Percentiles rank a stretch among this genome's conserved stretches.
phyloP scores from a whole-genome alignment of 2,329 filamentous ascomycete species.

The Ilyonectria robusta region DNA sequence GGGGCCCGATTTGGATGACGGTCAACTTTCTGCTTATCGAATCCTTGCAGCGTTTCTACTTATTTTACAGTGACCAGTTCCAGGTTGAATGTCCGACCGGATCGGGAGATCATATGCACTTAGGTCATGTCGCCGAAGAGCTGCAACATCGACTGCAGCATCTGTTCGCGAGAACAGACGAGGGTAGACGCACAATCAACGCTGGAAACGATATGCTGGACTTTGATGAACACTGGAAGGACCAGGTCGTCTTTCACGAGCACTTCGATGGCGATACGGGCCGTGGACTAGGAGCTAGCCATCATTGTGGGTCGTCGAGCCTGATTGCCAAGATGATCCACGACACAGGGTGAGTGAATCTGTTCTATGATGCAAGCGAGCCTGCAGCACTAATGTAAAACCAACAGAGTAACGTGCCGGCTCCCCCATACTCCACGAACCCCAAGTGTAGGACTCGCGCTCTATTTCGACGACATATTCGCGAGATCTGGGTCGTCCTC shows the following conservation, averaged over 20 bases:
- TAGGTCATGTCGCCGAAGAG: slow-evolving; percentile 96
- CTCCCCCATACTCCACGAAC: slow-evolving; percentile 94
- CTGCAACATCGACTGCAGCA: slow-evolving; percentile 95
- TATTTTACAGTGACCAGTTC: slow-evolving; percentile 92
- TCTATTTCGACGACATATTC: slow-evolving; percentile 92
- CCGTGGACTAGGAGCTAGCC: slow-evolving; percentile 89
- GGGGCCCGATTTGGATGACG: slow-evolving; percentile 94
- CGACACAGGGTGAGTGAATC: slow-evolving; percentile 85
- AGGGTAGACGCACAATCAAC: slow-evolving; percentile 91
- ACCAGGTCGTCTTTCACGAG: slow-evolving; percentile 89
- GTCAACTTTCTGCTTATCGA: slow-evolving; percentile 97
- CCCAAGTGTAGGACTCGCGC: slow-evolving; percentile 84
- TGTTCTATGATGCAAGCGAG: neutral
- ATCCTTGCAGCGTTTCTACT: slow-evolving; percentile 93
- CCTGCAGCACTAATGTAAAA: slow-evolving; percentile 55
- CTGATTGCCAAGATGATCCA: slow-evolving; percentile 97
- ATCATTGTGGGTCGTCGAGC: slow-evolving; percentile 97
- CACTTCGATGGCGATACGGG: slow-evolving; percentile 96
- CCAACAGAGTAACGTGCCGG: slow-evolving; percentile 82
- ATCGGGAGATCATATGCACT: slow-evolving; percentile 94
- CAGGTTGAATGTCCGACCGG: slow-evolving; percentile 95
- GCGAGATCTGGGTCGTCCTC: slow-evolving; percentile 61
- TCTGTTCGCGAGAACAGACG: slow-evolving; percentile 86
- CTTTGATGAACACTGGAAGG: slow-evolving; percentile 93
- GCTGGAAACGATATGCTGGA: slow-evolving; percentile 87